Conservation (phyloP, 2,329 filamentous ascomycete genomes). For the Pseudopyricularia javanii region DNA sequence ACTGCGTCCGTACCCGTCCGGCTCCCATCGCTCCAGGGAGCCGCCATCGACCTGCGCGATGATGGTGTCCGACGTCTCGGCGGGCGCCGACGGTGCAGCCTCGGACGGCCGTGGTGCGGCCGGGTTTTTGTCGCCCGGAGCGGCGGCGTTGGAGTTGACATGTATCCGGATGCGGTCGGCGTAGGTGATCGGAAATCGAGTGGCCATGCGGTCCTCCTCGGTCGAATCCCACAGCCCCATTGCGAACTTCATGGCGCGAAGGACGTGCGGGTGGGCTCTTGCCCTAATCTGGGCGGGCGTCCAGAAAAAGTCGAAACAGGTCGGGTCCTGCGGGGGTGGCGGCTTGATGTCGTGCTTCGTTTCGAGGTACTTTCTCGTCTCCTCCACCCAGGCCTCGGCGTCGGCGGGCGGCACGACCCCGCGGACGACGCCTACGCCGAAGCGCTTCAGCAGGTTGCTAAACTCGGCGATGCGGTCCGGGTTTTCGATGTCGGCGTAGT, state of each 20-base stretch:
- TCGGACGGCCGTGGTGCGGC: background rate
- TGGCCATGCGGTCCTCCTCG: constrained; percentile 43
- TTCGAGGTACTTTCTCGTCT: constrained; percentile 46
- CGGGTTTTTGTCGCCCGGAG: constrained; percentile 8
- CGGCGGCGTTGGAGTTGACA: constrained; percentile 25
- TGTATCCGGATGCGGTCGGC: constrained; percentile 59
- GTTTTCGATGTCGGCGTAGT: constrained; percentile 36
- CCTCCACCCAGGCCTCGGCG: constrained; percentile 44
- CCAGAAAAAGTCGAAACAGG: constrained; percentile 66
- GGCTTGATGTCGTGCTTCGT: constrained; percentile 34
- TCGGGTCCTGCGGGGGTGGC: constrained; percentile 49
- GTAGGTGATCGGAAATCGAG: constrained; percentile 51
- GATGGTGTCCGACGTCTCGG: constrained; percentile 35
- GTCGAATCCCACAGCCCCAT: constrained; percentile 52
- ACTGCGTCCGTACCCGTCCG: constrained; percentile 50
- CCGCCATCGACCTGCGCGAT: constrained; percentile 62
- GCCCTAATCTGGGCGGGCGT: constrained; percentile 56
- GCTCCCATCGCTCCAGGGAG: constrained; percentile 60
- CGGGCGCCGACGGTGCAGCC: constrained; percentile 6
- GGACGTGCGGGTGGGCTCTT: constrained; percentile 52
- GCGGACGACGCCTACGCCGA: constrained; percentile 53
- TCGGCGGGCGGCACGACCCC: constrained; percentile 47
- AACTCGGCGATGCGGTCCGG: constrained; percentile 39
- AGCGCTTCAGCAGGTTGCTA: constrained; percentile 41
- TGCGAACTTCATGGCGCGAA: constrained; percentile 52